Conservation (phyloP, 331 rosid species). For the Pyrus hybrid region DNA sequence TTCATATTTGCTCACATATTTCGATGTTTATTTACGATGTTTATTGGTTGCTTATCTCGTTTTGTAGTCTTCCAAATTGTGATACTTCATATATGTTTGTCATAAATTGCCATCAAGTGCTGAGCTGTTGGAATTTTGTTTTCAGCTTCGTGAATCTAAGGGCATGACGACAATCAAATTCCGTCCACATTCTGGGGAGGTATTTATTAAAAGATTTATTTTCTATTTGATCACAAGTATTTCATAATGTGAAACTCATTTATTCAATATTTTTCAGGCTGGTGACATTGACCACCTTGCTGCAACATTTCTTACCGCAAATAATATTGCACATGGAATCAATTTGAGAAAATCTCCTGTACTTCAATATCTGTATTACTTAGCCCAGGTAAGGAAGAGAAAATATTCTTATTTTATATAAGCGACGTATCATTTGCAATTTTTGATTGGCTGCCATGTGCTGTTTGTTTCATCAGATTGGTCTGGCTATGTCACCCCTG, state of each 20-base stretch:
- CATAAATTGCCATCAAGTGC: slow-evolving; percentile 2
- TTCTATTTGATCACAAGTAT: slow-evolving; percentile 2
- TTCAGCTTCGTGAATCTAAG: slow-evolving; percentile 97
- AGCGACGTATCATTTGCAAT: not conserved
- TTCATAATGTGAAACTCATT: slow-evolving; percentile 11
- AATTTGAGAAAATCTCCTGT: slow-evolving; percentile 94
- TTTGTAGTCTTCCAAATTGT: not conserved
- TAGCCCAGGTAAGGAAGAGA: slow-evolving; percentile 61
- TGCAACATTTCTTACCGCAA: slow-evolving; percentile 82
- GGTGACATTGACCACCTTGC: slow-evolving; percentile 99
- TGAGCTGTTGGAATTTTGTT: slow-evolving; percentile 20
- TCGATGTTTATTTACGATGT: not conserved
- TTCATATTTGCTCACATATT: not conserved
- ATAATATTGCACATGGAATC: slow-evolving; percentile 94
- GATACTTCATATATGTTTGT: not conserved
- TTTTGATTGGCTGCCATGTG: slow-evolving; percentile 8
- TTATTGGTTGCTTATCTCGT: not conserved
- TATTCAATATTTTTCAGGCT: slow-evolving; percentile 49
- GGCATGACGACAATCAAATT: slow-evolving; percentile 95
- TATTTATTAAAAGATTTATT: slow-evolving; percentile 17
- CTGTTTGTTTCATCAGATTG: slow-evolving; percentile 48
- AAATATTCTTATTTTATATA: not conserved
- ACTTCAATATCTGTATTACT: slow-evolving; percentile 86
- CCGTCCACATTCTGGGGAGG: slow-evolving; percentile 99
- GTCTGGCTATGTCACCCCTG: slow-evolving; percentile 97